Evolutionary conservation across 495 filamentous ascomycete species (phyloP), one percentile per base, ranked within the genome.

Genomic region (Penicillium pancosmium): DNA sequence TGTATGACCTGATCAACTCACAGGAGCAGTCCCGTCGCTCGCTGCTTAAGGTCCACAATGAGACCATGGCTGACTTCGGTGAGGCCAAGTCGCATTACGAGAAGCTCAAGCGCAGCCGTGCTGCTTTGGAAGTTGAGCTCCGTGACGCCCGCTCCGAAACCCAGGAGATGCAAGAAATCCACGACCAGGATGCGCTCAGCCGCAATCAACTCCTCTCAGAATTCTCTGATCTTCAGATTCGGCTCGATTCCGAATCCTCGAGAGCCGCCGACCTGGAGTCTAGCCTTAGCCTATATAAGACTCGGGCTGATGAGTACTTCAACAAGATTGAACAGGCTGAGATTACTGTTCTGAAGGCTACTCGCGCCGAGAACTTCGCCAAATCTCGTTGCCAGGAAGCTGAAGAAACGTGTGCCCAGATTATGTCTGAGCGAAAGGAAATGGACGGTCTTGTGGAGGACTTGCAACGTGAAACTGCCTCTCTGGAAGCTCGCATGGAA

Each of bases 311-410:
- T 68, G 94, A 98, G 69, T 98, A 98, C 66, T 98, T 97, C 77
- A 91, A 84, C 79, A 97, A 96, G 74, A 88, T 98, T 16, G 94
- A 98, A 69, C 93, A 97, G 69, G 94, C 94, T 15, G 94, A 98
- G 69, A 93, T 98, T 61, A 87, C 92, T 9, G 91, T 98, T 19
- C 83, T 98, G 57, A 97, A 97, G 73, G 93, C 94, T 46, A 86
- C 84, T 50, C 83, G 93, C 8, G 93, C 95, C 0, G 94, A 98
- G 73, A 91, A 96, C 67, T 96, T 97, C 68, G 93, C 94, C 46
- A 95, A 91, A 72, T 77, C 89, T 18, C 93, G 96, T 63, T 86
- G 89, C 12, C 85, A 84, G 56, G 94, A 98, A 72, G 90, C 92
- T 0, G 95, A 98, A 60, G 93, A 98, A 46, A 91, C 87, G 11